These are phyloP conservation scores for Oryza rufipogon DNA, from an alignment of 176 grass and related monocot genomes.

Conservation along the genomic window DNA sequence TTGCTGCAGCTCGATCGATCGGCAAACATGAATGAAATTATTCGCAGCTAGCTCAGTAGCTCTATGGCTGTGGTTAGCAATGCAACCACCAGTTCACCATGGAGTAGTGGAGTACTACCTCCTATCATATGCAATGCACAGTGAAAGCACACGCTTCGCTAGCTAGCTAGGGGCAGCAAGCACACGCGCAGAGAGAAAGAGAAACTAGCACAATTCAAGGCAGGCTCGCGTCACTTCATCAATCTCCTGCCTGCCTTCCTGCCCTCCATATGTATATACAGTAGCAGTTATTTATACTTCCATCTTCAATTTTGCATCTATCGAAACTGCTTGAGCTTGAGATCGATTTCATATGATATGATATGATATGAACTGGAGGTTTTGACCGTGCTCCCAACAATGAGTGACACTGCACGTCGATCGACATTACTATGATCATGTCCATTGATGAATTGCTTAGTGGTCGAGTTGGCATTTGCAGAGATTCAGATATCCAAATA, in stretches of 20 bases:
- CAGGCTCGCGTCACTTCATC: conserved; percentile 3
- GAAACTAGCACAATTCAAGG: neutral
- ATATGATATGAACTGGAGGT: no score
- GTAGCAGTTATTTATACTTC: neutral
- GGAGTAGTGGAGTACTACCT: no score
- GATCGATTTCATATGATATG: neutral
- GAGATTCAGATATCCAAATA: neutral
- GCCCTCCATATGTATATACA: neutral
- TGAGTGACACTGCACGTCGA: no score
- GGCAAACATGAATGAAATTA: neutral
- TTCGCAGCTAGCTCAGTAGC: neutral
- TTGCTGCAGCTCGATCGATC: neutral
- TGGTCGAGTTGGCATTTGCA: neutral
- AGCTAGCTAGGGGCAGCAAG: no score
- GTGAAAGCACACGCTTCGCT: neutral
- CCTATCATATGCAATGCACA: neutral
- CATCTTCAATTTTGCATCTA: neutral
- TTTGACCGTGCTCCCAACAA: no score
- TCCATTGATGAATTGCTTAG: neutral
- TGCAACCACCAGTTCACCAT: neutral
- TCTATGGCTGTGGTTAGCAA: neutral
- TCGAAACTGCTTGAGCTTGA: neutral
- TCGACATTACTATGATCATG: neutral
- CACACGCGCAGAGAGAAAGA: neutral
- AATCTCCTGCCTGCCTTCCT: neutral